These are phyloP conservation scores for Rhodotorula mucilaginosa DNA, from an alignment of 1,284 basidiomycete species.

Conservation along the genomic window DNA sequence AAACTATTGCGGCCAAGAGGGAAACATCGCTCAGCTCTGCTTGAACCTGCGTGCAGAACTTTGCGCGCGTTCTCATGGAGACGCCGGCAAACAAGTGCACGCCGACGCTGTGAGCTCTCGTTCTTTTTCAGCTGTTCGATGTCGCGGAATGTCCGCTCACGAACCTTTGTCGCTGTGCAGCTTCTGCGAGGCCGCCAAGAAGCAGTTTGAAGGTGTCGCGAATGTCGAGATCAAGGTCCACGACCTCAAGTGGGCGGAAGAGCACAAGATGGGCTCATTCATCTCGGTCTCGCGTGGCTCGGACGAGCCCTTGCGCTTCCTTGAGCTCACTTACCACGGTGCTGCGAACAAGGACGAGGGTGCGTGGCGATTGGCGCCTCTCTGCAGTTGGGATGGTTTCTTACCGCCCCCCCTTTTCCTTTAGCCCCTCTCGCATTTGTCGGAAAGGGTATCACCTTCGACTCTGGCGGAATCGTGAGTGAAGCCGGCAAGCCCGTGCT, in stretches of 20 bases:
- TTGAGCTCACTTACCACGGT: constrained; percentile 85
- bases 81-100: constrained; percentile 55
- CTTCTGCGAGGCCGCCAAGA: constrained; percentile 69
- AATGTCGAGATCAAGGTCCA: constrained; percentile 70
- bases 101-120: not conserved
- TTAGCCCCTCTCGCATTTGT: constrained; percentile 47
- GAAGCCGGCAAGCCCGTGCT: not conserved
- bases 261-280: constrained; percentile 84
- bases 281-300: constrained; percentile 82
- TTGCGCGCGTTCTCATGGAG: constrained; percentile 77
- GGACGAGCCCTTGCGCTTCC: constrained; percentile 76
- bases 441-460: constrained; percentile 82
- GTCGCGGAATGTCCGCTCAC: too few species aligned
- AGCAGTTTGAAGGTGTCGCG: constrained; percentile 64
- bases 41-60: constrained; percentile 60
- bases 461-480: constrained; percentile 72
- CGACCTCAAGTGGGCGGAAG: constrained; percentile 72
- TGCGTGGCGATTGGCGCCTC: not conserved
- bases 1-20: not conserved
- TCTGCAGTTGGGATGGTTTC: not conserved
- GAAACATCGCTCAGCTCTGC: not conserved
- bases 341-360: constrained; percentile 44
- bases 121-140: too few species aligned
- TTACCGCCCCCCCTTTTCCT: not conserved
- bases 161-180: constrained; percentile 50